Percentiles rank a stretch among this genome's conserved stretches.
Conservation (phyloP, 2,329 filamentous ascomycete genomes). For the Diaporthe eres region DNA sequence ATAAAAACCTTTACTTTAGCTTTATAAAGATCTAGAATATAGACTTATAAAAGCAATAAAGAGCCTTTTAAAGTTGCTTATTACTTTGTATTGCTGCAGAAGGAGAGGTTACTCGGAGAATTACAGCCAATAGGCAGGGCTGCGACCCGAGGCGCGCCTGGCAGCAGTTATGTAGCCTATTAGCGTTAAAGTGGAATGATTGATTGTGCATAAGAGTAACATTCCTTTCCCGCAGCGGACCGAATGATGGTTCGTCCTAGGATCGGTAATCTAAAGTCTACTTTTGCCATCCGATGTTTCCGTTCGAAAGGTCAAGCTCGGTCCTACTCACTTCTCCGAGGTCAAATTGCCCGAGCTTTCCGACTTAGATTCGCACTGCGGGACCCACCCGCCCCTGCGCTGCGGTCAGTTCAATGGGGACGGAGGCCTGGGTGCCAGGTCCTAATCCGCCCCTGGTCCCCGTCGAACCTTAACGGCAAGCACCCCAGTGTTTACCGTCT, state of each 20-base stretch:
- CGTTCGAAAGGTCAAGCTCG: background rate
- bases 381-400: background rate
- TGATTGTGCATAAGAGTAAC: no score
- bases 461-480: background rate
- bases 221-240: background rate
- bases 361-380: background rate
- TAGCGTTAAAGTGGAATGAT: no score
- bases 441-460: background rate
- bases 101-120: no score
- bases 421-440: background rate
- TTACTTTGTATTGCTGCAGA: no score
- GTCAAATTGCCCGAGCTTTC: background rate
- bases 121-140: no score
- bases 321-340: background rate
- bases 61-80: no score
- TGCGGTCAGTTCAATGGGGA: background rate
- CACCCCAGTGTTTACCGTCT: background rate
- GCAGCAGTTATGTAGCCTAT: no score
- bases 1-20: no score
- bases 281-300: background rate
- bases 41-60: no score
- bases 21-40: no score
- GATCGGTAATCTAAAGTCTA: background rate
- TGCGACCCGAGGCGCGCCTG: no score
- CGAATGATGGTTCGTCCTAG: background rate